Base-by-base conservation (phyloP, 2,329 filamentous ascomycete species). In the Fusarium subtropicale region DNA sequence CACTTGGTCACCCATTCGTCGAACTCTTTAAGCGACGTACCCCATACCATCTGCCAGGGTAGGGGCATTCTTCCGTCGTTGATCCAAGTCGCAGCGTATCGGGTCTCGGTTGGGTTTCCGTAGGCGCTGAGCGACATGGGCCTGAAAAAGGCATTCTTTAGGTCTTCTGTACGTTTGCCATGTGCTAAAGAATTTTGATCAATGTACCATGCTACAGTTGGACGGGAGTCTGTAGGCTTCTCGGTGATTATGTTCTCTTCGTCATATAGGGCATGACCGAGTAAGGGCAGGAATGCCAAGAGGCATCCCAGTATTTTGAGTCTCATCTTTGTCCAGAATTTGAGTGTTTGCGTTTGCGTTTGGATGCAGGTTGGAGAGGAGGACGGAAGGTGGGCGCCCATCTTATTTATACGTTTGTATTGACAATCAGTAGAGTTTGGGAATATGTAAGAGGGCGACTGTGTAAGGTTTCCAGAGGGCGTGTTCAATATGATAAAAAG, bases 111-210 rank as follows among this genome's bases (percentile, higher is more conserved):
- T 11, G 56, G 36, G 4, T 53, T 47, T 6, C 70, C 61, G 30
- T 71, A 71, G 5, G 51, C 45, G 13, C 70, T 71, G 10, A 69
- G 11, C 2, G 68, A 72, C 11, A 52, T 11, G 33, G 65, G 60
- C 7, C 51, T 60, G 36, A 69, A 73, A 30, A 30, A 30, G 11
- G 4, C 58, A 39, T 7, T 26, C 36, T 16, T 24, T 4, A 69
- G 13, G 0, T 20, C 10, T 10, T 36, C 39, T 15, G 20, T 31
- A 18, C 44, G 63, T 18, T 24, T 16, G 2, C 33, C 33, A 28
- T 72, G 70, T 6, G 42, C 28, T 2, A 12, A 5, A 6, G 44
- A 26, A 10, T 60, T 24, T 0, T 67, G 39, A 7, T 57, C 52
- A 15, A 67, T 56, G 28, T 72, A 73, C 24, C 31, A 36, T 20